phyloP scores from a whole-genome alignment of 2,329 filamentous ascomycete genomes.

The Aureobasidium sp. region DNA sequence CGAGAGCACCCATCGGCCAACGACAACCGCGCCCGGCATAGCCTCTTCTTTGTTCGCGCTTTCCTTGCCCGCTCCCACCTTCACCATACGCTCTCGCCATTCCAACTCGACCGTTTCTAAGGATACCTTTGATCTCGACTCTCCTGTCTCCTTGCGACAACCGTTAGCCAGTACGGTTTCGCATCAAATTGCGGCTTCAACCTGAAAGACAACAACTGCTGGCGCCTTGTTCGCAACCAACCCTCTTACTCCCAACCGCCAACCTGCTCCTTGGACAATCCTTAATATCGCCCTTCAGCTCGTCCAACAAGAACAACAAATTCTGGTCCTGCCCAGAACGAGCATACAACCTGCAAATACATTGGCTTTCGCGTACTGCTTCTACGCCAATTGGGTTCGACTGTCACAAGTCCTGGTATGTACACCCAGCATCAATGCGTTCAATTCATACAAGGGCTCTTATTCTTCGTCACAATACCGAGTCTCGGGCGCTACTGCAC shows the following conservation, averaged over 20 bases:
- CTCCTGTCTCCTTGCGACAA: background rate
- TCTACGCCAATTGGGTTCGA: background rate
- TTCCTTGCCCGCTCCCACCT: background rate
- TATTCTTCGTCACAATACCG: background rate
- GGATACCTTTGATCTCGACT: background rate
- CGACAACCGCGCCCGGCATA: background rate
- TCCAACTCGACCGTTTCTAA: background rate
- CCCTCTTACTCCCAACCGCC: background rate
- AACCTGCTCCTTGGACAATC: background rate
- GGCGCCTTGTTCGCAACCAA: background rate
- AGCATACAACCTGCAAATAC: background rate
- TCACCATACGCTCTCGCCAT: background rate
- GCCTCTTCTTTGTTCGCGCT: slow-evolving; percentile 7
- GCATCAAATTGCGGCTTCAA: slow-evolving; percentile 4
- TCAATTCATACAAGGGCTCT: background rate
- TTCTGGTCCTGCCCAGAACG: background rate
- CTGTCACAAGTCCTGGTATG: background rate
- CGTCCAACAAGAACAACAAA: background rate
- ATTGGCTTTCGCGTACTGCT: background rate
- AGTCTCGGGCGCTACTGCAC: slow-evolving; percentile 8
- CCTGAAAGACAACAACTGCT: background rate
- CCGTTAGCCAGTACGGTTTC: slow-evolving; percentile 7
- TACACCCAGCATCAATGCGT: background rate
- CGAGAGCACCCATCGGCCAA: background rate
- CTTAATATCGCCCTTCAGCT: background rate